These are phyloP conservation scores for Fraxinus albicans DNA, from an alignment of 305 asterid genomes.

Conservation along the genomic window DNA sequence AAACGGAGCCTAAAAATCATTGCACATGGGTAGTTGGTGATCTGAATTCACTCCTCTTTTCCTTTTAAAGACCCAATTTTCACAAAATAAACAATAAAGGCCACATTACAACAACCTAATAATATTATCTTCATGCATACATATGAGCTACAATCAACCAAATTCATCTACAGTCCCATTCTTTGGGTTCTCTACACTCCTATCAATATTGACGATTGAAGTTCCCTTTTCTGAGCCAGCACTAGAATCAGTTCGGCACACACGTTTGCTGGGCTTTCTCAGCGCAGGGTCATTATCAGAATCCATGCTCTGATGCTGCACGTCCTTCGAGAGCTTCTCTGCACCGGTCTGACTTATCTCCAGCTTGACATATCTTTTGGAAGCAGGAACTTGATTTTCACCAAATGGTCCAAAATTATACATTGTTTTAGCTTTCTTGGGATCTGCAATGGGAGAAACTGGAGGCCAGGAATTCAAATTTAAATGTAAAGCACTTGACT, in stretches of 20 bases:
- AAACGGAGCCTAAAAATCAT: not conserved
- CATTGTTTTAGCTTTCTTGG: slow-evolving; percentile 18
- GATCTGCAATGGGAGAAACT: slow-evolving; percentile 39
- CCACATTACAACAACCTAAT: not conserved
- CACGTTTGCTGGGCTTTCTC: slow-evolving; percentile 53
- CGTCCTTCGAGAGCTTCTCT: slow-evolving; percentile 28
- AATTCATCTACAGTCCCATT: slow-evolving; percentile 31
- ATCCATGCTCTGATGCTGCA: slow-evolving; percentile 18
- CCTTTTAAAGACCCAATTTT: not conserved
- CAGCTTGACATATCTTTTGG: slow-evolving; percentile 25
- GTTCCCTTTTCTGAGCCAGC: slow-evolving; percentile 34
- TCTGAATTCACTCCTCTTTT: not conserved
- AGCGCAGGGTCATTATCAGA: slow-evolving; percentile 19
- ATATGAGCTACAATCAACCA: slow-evolving; percentile 22
- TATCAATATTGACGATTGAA: slow-evolving; percentile 25
- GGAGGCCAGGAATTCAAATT: slow-evolving; percentile 56
- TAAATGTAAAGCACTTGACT: slow-evolving; percentile 32
- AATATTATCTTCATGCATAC: not conserved
- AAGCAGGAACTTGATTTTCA: slow-evolving; percentile 17
- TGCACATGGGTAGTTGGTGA: not conserved
- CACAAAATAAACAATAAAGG: not conserved
- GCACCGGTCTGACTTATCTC: slow-evolving; percentile 18
- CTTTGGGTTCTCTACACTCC: slow-evolving; percentile 31
- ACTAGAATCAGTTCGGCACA: slow-evolving; percentile 31
- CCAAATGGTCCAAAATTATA: not conserved